Evolutionary conservation across 2,329 filamentous ascomycete species (phyloP).

Genomic region (Penicillium sp.): DNA sequence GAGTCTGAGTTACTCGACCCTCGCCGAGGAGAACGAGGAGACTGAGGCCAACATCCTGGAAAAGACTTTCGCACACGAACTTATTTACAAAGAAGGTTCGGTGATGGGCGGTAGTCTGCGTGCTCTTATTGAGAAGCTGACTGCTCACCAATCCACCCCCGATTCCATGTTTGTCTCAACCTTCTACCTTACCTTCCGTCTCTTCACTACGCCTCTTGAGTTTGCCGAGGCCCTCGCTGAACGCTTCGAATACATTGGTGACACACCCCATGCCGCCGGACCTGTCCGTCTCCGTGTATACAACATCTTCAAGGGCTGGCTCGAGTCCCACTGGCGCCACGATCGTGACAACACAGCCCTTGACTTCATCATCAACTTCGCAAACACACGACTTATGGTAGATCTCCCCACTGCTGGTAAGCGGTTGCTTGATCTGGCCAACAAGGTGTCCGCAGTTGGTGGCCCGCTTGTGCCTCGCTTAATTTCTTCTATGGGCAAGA

Average conservation of each 20-base stretch:
- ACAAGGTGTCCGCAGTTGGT: constrained; percentile 71
- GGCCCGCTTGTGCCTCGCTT: constrained; percentile 77
- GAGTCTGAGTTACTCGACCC: constrained; percentile 62
- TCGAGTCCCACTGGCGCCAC: constrained; percentile 92
- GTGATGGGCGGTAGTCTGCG: constrained; percentile 89
- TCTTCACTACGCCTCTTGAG: constrained; percentile 78
- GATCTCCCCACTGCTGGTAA: constrained; percentile 74
- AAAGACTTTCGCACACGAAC: constrained; percentile 85
- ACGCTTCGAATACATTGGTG: constrained; percentile 86
- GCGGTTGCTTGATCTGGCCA: constrained; percentile 73
- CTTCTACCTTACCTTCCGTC: constrained; percentile 92
- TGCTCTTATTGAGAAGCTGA: constrained; percentile 90
- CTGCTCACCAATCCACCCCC: constrained; percentile 86
- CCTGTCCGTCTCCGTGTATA: constrained; percentile 89
- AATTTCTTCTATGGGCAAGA: constrained; percentile 84
- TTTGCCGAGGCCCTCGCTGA: constrained; percentile 82
- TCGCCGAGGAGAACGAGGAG: constrained; percentile 74
- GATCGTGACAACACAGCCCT: constrained; percentile 76
- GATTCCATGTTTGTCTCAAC: constrained; percentile 89
- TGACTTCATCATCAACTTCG: constrained; percentile 73
- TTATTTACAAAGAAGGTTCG: constrained; percentile 92
- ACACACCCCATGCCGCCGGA: constrained; percentile 68
- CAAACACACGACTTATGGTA: constrained; percentile 65
- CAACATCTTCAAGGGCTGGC: constrained; percentile 95
- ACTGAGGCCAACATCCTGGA: constrained; percentile 82